Conservation (phyloP, 1,284 basidiomycete species). For the Clitocybe nebularis region DNA sequence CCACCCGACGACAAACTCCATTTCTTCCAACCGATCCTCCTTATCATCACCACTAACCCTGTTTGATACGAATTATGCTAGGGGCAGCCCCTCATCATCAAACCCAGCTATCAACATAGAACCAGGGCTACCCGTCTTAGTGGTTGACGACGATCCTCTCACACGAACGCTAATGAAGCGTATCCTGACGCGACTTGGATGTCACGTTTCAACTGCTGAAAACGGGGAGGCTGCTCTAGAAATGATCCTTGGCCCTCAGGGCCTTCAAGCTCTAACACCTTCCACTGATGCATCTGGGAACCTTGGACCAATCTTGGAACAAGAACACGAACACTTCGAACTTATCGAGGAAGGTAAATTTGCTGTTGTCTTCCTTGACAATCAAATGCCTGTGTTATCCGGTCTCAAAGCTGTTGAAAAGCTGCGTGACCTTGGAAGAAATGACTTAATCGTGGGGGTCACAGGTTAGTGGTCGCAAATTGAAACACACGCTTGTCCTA, state of each 20-base stretch:
- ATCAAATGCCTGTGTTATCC: slow-evolving; percentile 83
- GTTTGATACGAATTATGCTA: slow-evolving; percentile 29
- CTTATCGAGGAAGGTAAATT: slow-evolving; percentile 38
- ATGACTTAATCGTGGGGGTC: slow-evolving; percentile 76
- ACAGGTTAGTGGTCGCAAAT: slow-evolving; percentile 42
- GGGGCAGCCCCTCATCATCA: slow-evolving; percentile 29
- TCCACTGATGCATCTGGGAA: slow-evolving; percentile 31
- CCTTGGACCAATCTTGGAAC: slow-evolving; percentile 30
- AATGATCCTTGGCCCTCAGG: slow-evolving; percentile 51
- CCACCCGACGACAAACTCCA: slow-evolving; percentile 20
- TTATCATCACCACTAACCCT: slow-evolving; percentile 25
- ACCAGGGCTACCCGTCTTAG: slow-evolving; percentile 54
- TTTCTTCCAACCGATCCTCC: slow-evolving; percentile 21
- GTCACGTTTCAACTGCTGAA: slow-evolving; percentile 77
- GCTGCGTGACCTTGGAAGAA: slow-evolving; percentile 62
- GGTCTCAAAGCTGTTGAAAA: slow-evolving; percentile 70
- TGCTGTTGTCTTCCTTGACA: slow-evolving; percentile 81
- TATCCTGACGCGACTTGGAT: slow-evolving; percentile 76
- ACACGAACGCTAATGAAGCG: slow-evolving; percentile 83
- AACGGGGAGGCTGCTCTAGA: slow-evolving; percentile 82
- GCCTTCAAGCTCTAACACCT: slow-evolving; percentile 25
- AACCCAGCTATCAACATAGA: slow-evolving; percentile 32
- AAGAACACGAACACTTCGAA: slow-evolving; percentile 16
- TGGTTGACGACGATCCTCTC: slow-evolving; percentile 77
- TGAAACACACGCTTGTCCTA: slow-evolving; percentile 15